These are phyloP conservation scores for Apiospora sp. DNA, from an alignment of 2,329 filamentous ascomycete genomes.

Conservation along the genomic window DNA sequence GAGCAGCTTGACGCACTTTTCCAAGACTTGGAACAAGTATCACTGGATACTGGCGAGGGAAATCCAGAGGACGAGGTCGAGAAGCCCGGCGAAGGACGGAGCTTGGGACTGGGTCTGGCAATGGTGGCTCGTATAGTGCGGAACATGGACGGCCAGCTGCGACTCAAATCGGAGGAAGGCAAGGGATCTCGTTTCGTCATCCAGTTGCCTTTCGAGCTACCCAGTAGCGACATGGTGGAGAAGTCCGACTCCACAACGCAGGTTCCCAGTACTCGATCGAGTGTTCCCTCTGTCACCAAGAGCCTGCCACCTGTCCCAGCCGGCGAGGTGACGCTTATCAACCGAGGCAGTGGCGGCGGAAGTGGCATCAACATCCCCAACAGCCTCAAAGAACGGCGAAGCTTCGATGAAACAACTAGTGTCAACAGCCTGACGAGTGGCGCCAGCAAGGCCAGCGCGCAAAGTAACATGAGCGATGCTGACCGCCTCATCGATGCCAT, in stretches of 20 bases:
- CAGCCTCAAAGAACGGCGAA: slow-evolving; percentile 38
- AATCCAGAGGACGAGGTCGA: slow-evolving; percentile 39
- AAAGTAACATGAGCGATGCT: slow-evolving; percentile 67
- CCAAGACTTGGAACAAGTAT: slow-evolving; percentile 67
- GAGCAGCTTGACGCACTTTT: slow-evolving; percentile 61
- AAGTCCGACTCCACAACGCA: slow-evolving; percentile 32
- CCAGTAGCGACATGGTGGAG: slow-evolving; percentile 49
- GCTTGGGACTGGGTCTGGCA: slow-evolving; percentile 83
- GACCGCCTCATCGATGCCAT: slow-evolving; percentile 78
- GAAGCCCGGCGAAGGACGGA: slow-evolving; percentile 47
- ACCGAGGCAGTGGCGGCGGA: slow-evolving; percentile 47
- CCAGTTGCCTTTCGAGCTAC: slow-evolving; percentile 77
- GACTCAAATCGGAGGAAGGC: slow-evolving; percentile 83
- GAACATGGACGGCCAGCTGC: slow-evolving; percentile 91
- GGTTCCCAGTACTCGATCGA: slow-evolving; percentile 33
- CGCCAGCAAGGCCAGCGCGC: slow-evolving; percentile 57
- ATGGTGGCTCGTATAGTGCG: slow-evolving; percentile 84
- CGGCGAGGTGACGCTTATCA: slow-evolving; percentile 70
- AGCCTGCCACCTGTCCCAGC: slow-evolving; percentile 42
- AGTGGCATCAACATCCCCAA: slow-evolving; percentile 32
- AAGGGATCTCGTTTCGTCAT: slow-evolving; percentile 86
- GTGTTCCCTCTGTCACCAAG: slow-evolving; percentile 43
- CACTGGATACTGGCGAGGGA: slow-evolving; percentile 49
- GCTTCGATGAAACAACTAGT: slow-evolving; percentile 50
- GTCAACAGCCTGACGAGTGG: slow-evolving; percentile 50